Evolutionary conservation across 192 early-diverging fungal species (phyloP), one percentile per base, ranked within the genome.

Genomic region (Umbelopsis vinacea): DNA sequence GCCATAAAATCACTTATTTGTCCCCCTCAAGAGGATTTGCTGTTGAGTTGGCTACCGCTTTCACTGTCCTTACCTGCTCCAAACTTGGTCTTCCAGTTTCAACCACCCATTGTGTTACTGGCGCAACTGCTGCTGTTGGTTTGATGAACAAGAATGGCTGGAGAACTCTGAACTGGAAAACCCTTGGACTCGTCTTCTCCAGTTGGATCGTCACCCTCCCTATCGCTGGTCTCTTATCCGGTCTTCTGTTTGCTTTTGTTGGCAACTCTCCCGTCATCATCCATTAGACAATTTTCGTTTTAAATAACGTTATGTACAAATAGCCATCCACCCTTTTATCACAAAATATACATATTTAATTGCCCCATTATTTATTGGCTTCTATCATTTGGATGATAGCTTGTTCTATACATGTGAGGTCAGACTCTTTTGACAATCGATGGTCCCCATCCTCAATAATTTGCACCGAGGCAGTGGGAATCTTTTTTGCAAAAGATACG

Each of bases 1-100:
- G 93, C 46, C 94, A 95, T 83, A 92, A 94, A 69, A 85, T 94
- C 48, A 94, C 92, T 22, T 94, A 91, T 69, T 89, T 93, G 73
- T 89, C 89, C 60, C 93, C 93, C 14, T 88, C 88, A 35, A 89
- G 92, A 71, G 93, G 92, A 21, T 95, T 95, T 82, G 79, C 89
- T 46, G 90, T 89, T 66, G 92, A 93, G 74, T 81, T 95, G 55
- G 92, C 89, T 37, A 88, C 94, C 26, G 85, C 86, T 29, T 83
- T 95, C 26, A 91, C 93, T 15, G 91, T 95, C 22, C 83, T 94
- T 53, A 92, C 93, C 9, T 92, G 92, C 67, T 92, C 91, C 52
- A 91, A 91, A 79, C 74, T 95, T 40, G 85, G 84, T 35, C 82
- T 95, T 11, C 93, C 93, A 12, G 92, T 95, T 15, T 93, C 92